Evolutionary conservation across 257 asterid genomes (phyloP), one percentile per base, ranked within the genome.

Genomic region (Lavandula angustifolia): DNA sequence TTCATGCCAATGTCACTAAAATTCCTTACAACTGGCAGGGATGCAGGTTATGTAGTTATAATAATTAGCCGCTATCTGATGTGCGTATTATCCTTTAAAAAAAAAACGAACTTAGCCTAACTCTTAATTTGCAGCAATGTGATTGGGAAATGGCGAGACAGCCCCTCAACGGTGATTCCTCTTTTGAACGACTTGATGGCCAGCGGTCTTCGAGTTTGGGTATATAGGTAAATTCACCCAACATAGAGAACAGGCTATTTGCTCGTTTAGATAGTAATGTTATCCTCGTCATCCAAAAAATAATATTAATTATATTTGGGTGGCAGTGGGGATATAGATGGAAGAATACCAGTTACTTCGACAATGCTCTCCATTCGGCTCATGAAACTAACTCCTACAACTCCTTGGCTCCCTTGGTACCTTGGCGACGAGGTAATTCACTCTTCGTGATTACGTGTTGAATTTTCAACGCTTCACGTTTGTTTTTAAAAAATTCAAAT

Each of bases 281-380:
- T 34, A 34, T n/a, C n/a, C n/a, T n/a, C n/a, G n/a, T n/a, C n/a
- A n/a, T n/a, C n/a, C n/a, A n/a, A n/a, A n/a, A n/a, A n/a, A n/a
- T n/a, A n/a, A n/a, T n/a, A 34, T 34, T 34, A 34, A 34, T 3
- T 33, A 6, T 33, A 33, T 33, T n/a, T 5, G 9, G 6, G 13
- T 22, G 1, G 82, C 76, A 90, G 96, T 33, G 95, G 97, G 13
- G 97, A 90, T 54, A 69, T 64, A 5, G 97, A 90, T 75, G 97
- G 87, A 32, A 85, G 87, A 52, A 54, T 90, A 29, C 95, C 97
- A 0, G 82, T 90, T 4, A 87, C 92, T 11, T 85, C 91, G 40
- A 87, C 97, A 3, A 73, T 68, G 62, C 59, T 67, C 7, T 78
- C 92, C 5, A 58, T 90, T 7, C 75, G 79, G 7, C 43, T 22